Evolutionary conservation across 257 asterid species (phyloP), one percentile per base, ranked within the genome.

Genomic region (Petunia axillaris): DNA sequence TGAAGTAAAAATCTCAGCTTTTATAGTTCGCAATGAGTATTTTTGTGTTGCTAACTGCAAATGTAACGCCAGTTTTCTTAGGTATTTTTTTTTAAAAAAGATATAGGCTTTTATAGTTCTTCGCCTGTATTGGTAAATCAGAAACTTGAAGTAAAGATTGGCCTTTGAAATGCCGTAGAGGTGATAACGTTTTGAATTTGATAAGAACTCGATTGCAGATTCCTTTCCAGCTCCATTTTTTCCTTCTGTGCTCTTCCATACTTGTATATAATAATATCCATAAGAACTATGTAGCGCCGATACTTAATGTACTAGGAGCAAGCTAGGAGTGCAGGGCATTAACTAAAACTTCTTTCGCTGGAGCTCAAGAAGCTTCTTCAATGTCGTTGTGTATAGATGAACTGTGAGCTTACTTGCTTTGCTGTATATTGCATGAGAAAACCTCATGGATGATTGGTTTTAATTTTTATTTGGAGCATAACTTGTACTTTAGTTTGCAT

Each of bases 391-490:
- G 44, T 5, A 15, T 25, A 25, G 25, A 25, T 66, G 75, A 71
- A 35, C 60, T 25, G 59, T 25, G 8, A 71, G 77, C 13, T 71
- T 71, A 71, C 16, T 0, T 71, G 25, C 77, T 25, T 71, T 71
- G 77, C 13, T 3, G 41, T 71, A 10, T 25, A 71, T 71, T 70
- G 25, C 59, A 46, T 70, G 76, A 70, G 55, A 71, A 48, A 10
- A 46, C 25, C 25, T 25, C 25, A 25, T 25, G 25, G 25, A 25
- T 25, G 25, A 25, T 48, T 46, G 77, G 40, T 70, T 70, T 71
- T 6, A 4, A 15, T 52, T 52, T 4, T 8, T 25, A 0, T 10
- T 71, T 71, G 25, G 11, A 25, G 44, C 77, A 71, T 48, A 9
- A 70, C 11, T 46, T 46, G 58, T 10, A 25, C 9, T 25, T 71